A percentile compares a stretch with the other conserved stretches of the same genome.
Evolutionary conservation across 228 moss, liverwort and hornwort genomes (phyloP).

Genomic region (Sphagnum fallax): DNA sequence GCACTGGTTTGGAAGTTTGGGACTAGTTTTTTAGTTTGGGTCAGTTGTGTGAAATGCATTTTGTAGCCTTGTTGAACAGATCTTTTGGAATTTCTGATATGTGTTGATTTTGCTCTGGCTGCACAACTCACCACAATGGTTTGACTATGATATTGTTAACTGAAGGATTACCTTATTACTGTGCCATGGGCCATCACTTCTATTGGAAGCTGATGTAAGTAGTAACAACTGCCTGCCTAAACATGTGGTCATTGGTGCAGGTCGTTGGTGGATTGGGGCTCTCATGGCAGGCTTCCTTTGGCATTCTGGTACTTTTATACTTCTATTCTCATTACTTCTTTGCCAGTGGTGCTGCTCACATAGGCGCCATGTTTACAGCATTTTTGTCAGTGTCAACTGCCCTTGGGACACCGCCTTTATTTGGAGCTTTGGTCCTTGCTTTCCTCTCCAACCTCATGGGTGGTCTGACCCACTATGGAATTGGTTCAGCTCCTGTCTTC

Average conservation of each 20-base stretch:
- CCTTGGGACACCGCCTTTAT: conserved; percentile 85
- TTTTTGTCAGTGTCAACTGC: conserved; percentile 85
- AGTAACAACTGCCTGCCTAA: too few relatives aligned
- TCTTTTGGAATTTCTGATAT: too few relatives aligned
- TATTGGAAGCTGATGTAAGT: too few relatives aligned
- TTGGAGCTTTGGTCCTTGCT: conserved; percentile 78
- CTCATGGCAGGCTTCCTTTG: conserved; percentile 94
- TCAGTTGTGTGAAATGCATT: too few relatives aligned
- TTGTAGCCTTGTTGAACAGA: too few relatives aligned
- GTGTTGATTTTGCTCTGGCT: too few relatives aligned
- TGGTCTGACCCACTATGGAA: conserved; percentile 97
- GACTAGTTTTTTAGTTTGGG: too few relatives aligned
- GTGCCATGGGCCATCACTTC: too few relatives aligned
- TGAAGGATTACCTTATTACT: too few relatives aligned
- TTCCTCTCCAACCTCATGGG: conserved; percentile 98
- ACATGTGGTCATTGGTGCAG: conserved; percentile 19
- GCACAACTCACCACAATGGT: too few relatives aligned
- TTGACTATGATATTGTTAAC: too few relatives aligned
- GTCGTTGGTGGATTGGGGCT: conserved; percentile 88
- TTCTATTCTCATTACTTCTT: conserved; percentile 97
- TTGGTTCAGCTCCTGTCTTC: conserved; percentile 95
- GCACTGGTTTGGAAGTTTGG: too few relatives aligned
- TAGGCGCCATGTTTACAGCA: conserved; percentile 99
- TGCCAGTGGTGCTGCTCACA: conserved; percentile 97
- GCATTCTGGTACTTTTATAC: conserved; percentile 82